These are phyloP conservation scores for rapeseed (Brassica napus) DNA, from an alignment of 345 rosid genomes.

Conservation along the genomic window DNA sequence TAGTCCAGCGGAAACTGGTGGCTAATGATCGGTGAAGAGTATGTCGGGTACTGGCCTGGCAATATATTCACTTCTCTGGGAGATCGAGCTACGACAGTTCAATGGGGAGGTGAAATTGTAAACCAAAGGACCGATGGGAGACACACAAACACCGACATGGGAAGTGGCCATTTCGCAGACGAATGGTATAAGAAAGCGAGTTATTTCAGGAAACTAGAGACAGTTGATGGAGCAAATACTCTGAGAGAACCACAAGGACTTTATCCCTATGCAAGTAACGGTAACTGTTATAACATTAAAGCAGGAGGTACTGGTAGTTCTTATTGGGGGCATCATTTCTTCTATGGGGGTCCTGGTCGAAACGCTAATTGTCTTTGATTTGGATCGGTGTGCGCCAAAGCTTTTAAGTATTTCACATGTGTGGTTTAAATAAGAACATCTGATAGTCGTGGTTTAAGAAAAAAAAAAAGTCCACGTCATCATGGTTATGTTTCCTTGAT, in stretches of 20 bases:
- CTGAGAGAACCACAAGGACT: constrained; percentile 52
- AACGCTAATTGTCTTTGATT: constrained; percentile 51
- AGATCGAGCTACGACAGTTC: constrained; percentile 54
- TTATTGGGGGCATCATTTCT: constrained; percentile 54
- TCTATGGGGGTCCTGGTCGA: constrained; percentile 67
- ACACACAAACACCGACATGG: constrained; percentile 71
- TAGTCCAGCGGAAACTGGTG: constrained; percentile 54
- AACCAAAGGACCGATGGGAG: constrained; percentile 45
- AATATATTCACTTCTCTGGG: constrained; percentile 54
- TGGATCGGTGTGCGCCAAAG: constrained; percentile 7
- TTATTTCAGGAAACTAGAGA: constrained; percentile 53
- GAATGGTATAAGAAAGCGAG: constrained; percentile 61
- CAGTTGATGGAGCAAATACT: constrained; percentile 57
- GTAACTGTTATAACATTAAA: constrained; percentile 56
- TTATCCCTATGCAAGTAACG: constrained; percentile 42
- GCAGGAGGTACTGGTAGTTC: constrained; percentile 39
- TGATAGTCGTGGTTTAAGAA: background rate
- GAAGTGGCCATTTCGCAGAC: constrained; percentile 60
- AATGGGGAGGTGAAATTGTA: constrained; percentile 72
- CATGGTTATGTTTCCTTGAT: background rate
- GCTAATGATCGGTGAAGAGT: constrained; percentile 48
- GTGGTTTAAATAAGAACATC: background rate
- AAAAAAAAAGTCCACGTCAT: background rate
- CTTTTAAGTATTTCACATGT: background rate
- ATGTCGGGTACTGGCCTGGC: constrained; percentile 65